Percentiles rank a stretch among this genome's conserved stretches.
Conservation (phyloP, 257 asterid genomes). For the Plantago ovata region DNA sequence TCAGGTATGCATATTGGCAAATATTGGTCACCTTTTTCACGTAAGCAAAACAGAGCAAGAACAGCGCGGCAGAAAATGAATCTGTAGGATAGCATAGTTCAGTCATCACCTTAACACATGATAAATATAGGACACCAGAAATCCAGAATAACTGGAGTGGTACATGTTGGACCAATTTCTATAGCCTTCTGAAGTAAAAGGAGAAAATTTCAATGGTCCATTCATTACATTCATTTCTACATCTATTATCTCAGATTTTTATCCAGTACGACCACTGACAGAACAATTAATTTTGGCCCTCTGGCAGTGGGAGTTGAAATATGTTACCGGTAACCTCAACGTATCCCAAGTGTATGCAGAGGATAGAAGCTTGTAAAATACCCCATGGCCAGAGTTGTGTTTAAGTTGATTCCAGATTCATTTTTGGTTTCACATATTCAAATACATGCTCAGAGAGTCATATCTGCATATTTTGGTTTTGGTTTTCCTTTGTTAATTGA, state of each 20-base stretch:
- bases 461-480: no score
- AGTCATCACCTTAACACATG: slow-evolving; percentile 10
- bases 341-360: no score
- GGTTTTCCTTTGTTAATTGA: no score
- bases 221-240: not conserved
- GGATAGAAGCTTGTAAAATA: no score
- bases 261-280: no score
- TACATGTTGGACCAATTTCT: not conserved
- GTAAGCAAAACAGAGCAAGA: slow-evolving; percentile 51
- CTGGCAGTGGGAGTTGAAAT: no score
- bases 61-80: slow-evolving; percentile 90
- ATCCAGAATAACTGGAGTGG: not conserved
- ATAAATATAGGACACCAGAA: not conserved
- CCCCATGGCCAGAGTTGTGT: no score
- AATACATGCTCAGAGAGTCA: no score
- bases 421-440: no score
- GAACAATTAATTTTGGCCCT: no score
- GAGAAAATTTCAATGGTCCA: not conserved
- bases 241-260: not conserved
- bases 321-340: no score
- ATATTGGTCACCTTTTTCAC: slow-evolving; percentile 43
- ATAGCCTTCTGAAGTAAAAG: not conserved
- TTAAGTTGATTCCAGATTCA: no score
- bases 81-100: slow-evolving; percentile 41
- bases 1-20: slow-evolving; percentile 82